These are phyloP conservation scores for Pichia rugopelliculosa DNA, from an alignment of 805 yeast species.

Conservation along the genomic window DNA sequence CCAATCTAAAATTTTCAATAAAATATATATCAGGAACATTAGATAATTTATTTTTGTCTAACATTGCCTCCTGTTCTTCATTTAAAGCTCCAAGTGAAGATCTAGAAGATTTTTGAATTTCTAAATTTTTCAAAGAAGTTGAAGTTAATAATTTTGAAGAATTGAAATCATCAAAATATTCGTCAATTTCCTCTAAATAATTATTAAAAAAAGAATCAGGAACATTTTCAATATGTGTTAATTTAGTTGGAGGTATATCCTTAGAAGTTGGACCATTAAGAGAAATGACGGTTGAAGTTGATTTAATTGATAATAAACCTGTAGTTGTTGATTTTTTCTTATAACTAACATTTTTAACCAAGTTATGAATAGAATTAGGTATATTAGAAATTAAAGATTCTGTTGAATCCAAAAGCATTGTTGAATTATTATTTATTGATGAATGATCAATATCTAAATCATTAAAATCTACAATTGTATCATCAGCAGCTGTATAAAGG, in stretches of 20 bases:
- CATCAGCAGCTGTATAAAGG: neutral
- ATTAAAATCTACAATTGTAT: neutral
- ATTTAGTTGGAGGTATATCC: conserved; percentile 78
- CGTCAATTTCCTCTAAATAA: conserved; percentile 37
- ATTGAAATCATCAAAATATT: conserved; percentile 39
- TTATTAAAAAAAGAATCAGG: conserved; percentile 35
- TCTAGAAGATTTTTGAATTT: conserved; percentile 1
- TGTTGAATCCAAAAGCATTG: conserved; percentile 1
- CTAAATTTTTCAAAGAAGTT: conserved; percentile 33
- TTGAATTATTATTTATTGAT: neutral
- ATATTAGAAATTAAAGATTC: conserved; percentile 1
- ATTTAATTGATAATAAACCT: conserved; percentile 22
- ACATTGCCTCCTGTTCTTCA: conserved; percentile 19
- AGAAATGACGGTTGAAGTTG: conserved; percentile 37
- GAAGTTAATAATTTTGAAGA: conserved; percentile 37
- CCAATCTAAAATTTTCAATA: conserved; percentile 64
- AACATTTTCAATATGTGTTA: conserved; percentile 45
- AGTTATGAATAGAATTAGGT: conserved; percentile 31
- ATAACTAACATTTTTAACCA: conserved; percentile 56
- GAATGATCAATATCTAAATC: neutral
- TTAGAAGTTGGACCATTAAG: conserved; percentile 62
- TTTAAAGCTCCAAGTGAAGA: neutral
- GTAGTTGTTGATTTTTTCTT: conserved; percentile 23
- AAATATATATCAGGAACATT: conserved; percentile 67
- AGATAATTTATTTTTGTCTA: conserved; percentile 27